Evolutionary conservation across 225 moss, liverwort and hornwort species (phyloP).

Genomic region (Marchantia polymorpha): DNA sequence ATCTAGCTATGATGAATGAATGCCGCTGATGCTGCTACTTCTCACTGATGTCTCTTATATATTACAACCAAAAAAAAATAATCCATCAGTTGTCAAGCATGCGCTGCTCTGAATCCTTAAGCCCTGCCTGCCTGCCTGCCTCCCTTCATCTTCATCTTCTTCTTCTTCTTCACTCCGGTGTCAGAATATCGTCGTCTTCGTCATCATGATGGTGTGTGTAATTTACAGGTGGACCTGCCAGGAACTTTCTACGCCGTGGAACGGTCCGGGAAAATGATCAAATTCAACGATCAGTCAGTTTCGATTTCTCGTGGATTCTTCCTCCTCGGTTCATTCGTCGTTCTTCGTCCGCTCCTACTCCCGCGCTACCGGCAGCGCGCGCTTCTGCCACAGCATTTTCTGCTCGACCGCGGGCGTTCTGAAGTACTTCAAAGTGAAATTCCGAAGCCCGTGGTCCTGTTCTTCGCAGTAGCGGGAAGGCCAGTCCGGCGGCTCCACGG

Average conservation of each 20-base stretch:
- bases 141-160: no score
- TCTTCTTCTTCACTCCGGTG: not conserved
- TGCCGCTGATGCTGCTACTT: no score
- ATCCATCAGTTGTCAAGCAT: not conserved
- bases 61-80: slow-evolving; percentile 10
- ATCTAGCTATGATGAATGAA: no score
- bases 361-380: slow-evolving; percentile 1
- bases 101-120: not conserved
- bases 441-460: slow-evolving; percentile 40
- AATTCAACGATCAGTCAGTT: not conserved
- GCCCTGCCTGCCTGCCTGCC: not conserved
- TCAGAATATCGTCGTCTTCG: not conserved
- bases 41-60: slow-evolving; percentile 1
- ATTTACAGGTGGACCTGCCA: not conserved
- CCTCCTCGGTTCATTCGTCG: not conserved
- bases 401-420: slow-evolving; percentile 23
- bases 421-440: slow-evolving; percentile 41
- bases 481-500: slow-evolving; percentile 51
- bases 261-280: no score
- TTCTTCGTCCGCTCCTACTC: slow-evolving; percentile 3
- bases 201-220: not conserved
- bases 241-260: not conserved
- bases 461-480: slow-evolving; percentile 48
- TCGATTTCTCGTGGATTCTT: not conserved
- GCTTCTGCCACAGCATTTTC: slow-evolving; percentile 30